phyloP scores from a whole-genome alignment of 2,329 filamentous ascomycete species.

The Paraphaeosphaeria minitans region DNA sequence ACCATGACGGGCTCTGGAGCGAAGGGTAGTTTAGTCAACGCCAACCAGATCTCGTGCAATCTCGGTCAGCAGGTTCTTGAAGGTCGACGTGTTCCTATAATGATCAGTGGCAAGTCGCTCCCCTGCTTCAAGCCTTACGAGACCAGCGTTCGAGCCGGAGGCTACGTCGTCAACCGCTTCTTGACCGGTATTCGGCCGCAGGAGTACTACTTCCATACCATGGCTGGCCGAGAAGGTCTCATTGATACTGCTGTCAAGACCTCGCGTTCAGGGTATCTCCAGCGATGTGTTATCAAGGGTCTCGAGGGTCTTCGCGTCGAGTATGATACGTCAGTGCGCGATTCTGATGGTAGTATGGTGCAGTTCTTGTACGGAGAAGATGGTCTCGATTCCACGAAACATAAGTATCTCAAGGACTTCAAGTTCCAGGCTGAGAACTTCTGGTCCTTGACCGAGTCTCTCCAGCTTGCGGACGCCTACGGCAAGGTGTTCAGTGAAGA shows the following conservation, averaged over 20 bases:
- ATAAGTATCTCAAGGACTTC: slow-evolving; percentile 89
- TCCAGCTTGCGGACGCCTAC: slow-evolving; percentile 67
- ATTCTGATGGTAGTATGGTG: slow-evolving; percentile 89
- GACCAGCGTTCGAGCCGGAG: slow-evolving; percentile 84
- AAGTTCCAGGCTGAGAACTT: slow-evolving; percentile 88
- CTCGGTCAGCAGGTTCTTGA: slow-evolving; percentile 96
- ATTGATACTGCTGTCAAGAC: slow-evolving; percentile 99
- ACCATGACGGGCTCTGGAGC: slow-evolving; percentile 97
- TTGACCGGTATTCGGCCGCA: slow-evolving; percentile 96
- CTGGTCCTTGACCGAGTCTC: slow-evolving; percentile 75
- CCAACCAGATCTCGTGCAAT: slow-evolving; percentile 96
- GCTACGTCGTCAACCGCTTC: slow-evolving; percentile 94
- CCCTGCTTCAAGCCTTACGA: slow-evolving; percentile 95
- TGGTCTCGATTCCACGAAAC: slow-evolving; percentile 90
- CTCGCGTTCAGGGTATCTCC: slow-evolving; percentile 92
- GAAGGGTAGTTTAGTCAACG: slow-evolving; percentile 91
- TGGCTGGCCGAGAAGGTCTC: slow-evolving; percentile 96
- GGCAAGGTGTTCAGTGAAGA: slow-evolving; percentile 68
- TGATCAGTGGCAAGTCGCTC: slow-evolving; percentile 96
- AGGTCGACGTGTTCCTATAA: slow-evolving; percentile 89
- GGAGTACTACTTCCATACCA: slow-evolving; percentile 99
- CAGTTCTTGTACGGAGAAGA: slow-evolving; percentile 98
- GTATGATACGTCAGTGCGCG: slow-evolving; percentile 92
- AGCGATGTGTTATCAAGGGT: slow-evolving; percentile 96
- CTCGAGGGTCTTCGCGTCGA: slow-evolving; percentile 93